phyloP scores from a whole-genome alignment of 441 rosid species.

The Aleurites moluccanus region DNA sequence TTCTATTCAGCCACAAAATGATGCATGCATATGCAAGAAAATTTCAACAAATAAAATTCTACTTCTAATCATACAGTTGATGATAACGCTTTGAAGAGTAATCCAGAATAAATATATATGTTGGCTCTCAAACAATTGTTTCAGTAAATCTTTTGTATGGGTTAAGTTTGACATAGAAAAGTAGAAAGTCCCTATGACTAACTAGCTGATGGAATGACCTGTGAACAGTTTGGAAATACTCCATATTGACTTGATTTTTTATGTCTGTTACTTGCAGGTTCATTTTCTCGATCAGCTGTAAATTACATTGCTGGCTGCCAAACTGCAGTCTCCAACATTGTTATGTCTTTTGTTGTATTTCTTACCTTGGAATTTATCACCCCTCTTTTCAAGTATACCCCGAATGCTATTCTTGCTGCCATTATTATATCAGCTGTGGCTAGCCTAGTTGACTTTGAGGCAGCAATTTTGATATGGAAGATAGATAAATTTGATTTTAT shows the following conservation, averaged over 20 bases:
- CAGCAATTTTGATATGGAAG: slow-evolving; percentile 75
- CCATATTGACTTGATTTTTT: background rate
- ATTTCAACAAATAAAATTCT: background rate
- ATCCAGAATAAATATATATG: background rate
- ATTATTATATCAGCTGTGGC: slow-evolving; percentile 84
- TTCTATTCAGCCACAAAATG: background rate
- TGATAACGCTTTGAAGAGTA: background rate
- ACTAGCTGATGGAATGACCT: background rate
- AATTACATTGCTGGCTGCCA: slow-evolving; percentile 94
- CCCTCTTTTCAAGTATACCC: slow-evolving; percentile 93
- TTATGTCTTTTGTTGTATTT: slow-evolving; percentile 80
- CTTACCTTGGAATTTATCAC: slow-evolving; percentile 77
- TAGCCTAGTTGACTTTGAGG: slow-evolving; percentile 64
- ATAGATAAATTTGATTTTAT: slow-evolving; percentile 87
- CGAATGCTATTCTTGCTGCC: slow-evolving; percentile 87
- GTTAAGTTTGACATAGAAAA: background rate
- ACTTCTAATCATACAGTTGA: background rate
- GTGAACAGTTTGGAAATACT: background rate
- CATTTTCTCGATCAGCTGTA: slow-evolving; percentile 96
- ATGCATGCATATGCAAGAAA: background rate
- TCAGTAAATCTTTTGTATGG: background rate
- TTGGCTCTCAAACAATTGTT: too few relatives aligned
- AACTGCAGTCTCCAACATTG: slow-evolving; percentile 83
- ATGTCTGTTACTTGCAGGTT: slow-evolving; percentile 45
- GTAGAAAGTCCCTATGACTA: background rate